Base-by-base conservation (phyloP, 768 basidiomycete species). In the Phlebiopsis gigantea region DNA sequence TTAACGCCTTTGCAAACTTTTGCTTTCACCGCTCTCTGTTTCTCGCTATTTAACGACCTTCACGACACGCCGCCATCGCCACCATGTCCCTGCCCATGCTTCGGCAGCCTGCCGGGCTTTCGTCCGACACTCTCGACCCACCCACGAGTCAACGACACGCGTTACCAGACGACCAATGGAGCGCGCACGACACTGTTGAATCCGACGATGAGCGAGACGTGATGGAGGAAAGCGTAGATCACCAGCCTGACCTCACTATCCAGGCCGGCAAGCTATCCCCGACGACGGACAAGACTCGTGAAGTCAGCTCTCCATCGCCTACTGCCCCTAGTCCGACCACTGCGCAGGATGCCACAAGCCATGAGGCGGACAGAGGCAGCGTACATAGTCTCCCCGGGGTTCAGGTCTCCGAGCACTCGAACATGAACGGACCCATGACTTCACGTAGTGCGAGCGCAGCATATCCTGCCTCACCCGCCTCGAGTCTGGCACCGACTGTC, bases 381-480 rank as follows among this genome's bases (percentile, higher is more conserved):
- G 69, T 80, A 5, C 84, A 80, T 59, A 85, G 82, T 61, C 73
- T 85, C 62, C 84, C 85, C 9, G 73, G 73, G 10, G 78, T 78
- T 15, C 79, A 79, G 63, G 76, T 83, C 49, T 69, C 77, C 26
- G 59, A 76, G 72, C 44, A 73, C 68, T 72, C 77, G 12, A 66
- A 63, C 46, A 62, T 64, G 45, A 61, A 56, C 4, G 57, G 61
- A n/a, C 64, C 65, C 5, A 56, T 60, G 48, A 65, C 63, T 2
- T 61, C 67, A 24, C 67, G 63, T 24, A 68, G 67, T 55, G 60
- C 62, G 15, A 68, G 68, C 50, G 63, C 73, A 44, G 61, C 70
- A 25, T 65, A 73, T 43, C 65, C 74, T 28, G 31, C 21, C 29
- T 61, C 69, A 6, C 59, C 70, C 53, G 67, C 64, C 62, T 58